Evolutionary conservation across 129 eudicot genomes (phyloP).

Genomic region (Saussurea involucrata): DNA sequence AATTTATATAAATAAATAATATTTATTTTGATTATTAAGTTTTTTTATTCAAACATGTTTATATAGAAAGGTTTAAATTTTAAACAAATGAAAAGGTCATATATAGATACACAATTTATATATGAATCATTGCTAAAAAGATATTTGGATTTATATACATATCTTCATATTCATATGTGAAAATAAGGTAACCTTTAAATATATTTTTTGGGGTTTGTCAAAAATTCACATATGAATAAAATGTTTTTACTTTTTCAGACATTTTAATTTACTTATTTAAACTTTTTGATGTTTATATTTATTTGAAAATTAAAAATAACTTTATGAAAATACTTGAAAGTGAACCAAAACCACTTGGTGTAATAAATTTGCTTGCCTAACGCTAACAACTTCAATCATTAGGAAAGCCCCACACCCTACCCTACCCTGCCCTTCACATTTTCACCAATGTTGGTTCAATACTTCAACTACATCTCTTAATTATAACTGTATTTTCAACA

Average conservation of each 20-base stretch:
- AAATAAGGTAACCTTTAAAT: neutral
- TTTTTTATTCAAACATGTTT: neutral
- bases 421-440: constrained; percentile 19
- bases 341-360: constrained; percentile 24
- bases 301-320: neutral
- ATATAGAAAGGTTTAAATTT: too few relatives aligned
- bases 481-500: too few relatives aligned
- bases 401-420: constrained; percentile 25
- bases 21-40: neutral
- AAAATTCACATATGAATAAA: neutral
- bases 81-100: too few relatives aligned
- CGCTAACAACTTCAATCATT: constrained; percentile 30
- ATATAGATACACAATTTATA: neutral
- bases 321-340: neutral
- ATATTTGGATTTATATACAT: too few relatives aligned
- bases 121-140: too few relatives aligned
- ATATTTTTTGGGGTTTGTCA: too few relatives aligned
- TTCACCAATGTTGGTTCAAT: constrained; percentile 25
- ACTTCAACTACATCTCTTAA: neutral
- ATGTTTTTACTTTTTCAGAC: neutral
- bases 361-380: constrained; percentile 31
- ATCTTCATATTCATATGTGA: neutral
- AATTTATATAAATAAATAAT: too few relatives aligned
- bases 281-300: too few relatives aligned
- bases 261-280: too few relatives aligned